Conservation (phyloP, 805 yeast species). For the Metschnikowia hibisci region DNA sequence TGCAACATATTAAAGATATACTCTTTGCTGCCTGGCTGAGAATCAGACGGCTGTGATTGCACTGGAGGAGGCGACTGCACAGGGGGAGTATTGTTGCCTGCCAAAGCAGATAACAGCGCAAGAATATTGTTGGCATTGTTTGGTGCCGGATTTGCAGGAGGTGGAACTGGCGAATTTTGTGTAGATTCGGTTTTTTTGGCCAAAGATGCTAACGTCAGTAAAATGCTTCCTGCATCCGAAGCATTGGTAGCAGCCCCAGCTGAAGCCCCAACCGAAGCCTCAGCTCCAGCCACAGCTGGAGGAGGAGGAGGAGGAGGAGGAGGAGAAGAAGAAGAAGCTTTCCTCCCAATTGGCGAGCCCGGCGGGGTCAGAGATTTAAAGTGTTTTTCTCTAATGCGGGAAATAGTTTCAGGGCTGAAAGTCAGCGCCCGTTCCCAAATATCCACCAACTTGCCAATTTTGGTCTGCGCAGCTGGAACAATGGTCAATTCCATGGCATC, state of each 20-base stretch:
- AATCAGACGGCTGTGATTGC: constrained; percentile 8
- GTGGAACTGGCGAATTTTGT: constrained; percentile 21
- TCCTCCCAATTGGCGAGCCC: constrained; percentile 47
- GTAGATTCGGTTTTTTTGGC: constrained; percentile 42
- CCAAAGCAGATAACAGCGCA: constrained; percentile 42
- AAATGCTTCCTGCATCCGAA: constrained; percentile 55
- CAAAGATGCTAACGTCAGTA: constrained; percentile 66
- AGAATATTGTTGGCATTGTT: constrained; percentile 37
- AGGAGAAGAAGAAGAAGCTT: constrained; percentile 2
- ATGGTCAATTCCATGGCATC: constrained; percentile 56
- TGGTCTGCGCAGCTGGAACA: constrained; percentile 55
- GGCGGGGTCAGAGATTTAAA: constrained; percentile 70
- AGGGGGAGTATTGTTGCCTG: constrained; percentile 17
- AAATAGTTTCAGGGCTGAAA: constrained; percentile 56
- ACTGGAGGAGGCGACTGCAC: constrained; percentile 14
- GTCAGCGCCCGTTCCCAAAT: constrained; percentile 90
- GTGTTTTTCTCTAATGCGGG: constrained; percentile 53
- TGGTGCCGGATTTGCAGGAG: constrained; percentile 13
- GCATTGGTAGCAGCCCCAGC: constrained; percentile 20
- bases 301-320: constrained; percentile 9
- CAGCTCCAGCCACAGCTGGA: constrained; percentile 8
- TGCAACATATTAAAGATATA: constrained; percentile 50
- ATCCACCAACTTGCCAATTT: constrained; percentile 78
- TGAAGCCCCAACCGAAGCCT: no score
- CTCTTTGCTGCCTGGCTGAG: constrained; percentile 27